These are phyloP conservation scores for Ajuga reptans DNA, from an alignment of 305 asterid species.

Conservation along the genomic window DNA sequence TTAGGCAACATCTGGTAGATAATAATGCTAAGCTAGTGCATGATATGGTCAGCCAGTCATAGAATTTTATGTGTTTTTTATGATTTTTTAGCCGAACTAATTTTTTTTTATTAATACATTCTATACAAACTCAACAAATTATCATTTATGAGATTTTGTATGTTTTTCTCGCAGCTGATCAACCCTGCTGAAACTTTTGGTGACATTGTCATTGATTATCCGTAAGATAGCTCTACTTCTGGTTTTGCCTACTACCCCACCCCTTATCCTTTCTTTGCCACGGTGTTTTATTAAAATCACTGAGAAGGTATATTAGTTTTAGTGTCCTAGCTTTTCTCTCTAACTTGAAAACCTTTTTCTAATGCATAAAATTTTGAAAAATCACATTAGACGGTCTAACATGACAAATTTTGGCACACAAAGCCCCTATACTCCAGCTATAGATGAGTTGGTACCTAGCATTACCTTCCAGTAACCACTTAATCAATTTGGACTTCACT, in stretches of 20 bases:
- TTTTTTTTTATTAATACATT: background rate
- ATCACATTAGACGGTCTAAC: background rate
- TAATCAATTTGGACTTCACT: conserved; percentile 20
- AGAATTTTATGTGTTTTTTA: background rate
- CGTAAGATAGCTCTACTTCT: conserved; percentile 58
- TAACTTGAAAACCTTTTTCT: conserved; percentile 10
- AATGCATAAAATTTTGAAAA: conserved; percentile 1
- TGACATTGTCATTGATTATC: conserved; percentile 93
- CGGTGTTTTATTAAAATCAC: background rate
- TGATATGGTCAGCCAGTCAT: conserved; percentile 10
- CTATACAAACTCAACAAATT: conserved; percentile 10
- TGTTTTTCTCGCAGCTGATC: conserved; percentile 56
- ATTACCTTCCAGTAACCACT: background rate
- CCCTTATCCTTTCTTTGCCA: background rate
- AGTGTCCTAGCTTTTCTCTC: conserved; percentile 3
- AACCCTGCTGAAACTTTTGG: conserved; percentile 99
- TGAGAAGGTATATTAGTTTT: conserved; percentile 2
- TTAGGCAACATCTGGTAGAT: background rate
- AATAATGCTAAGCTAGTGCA: conserved; percentile 6
- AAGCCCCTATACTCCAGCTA: conserved; percentile 5
- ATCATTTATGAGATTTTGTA: conserved; percentile 15
- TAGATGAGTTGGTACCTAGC: conserved; percentile 1
- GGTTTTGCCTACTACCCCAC: conserved; percentile 1
- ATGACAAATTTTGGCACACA: background rate
- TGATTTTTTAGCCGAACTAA: background rate